phyloP scores from a whole-genome alignment of 495 filamentous ascomycete genomes.

The Staphylotrichum tortipilum region DNA sequence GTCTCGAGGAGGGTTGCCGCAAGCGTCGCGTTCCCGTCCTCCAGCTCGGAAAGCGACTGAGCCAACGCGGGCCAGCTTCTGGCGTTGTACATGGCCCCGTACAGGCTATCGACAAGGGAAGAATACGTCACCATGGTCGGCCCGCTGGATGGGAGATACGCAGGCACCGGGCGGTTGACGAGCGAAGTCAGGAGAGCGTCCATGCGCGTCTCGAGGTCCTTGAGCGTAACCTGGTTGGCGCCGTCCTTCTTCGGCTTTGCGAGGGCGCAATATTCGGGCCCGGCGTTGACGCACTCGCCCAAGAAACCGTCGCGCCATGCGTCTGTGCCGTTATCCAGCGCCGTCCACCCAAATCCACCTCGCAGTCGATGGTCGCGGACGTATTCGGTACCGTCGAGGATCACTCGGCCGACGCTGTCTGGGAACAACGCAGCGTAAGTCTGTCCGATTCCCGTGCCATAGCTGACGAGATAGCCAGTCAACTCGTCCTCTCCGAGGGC shows the following conservation, averaged over 20 bases:
- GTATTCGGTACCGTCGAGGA: conserved; percentile 44
- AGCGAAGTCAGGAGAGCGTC: conserved; percentile 27
- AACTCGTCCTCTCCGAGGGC: conserved; percentile 41
- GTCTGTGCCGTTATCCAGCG: conserved; percentile 40
- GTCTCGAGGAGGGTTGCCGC: conserved; percentile 26
- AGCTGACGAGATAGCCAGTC: conserved; percentile 59
- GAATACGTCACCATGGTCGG: conserved; percentile 38
- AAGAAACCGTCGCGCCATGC: conserved; percentile 42
- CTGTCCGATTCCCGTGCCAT: conserved; percentile 57
- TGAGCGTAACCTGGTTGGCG: conserved; percentile 23
- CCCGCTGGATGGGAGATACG: conserved; percentile 28
- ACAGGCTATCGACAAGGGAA: conserved; percentile 27
- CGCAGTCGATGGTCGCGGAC: conserved; percentile 40
- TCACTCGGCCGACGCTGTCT: conserved; percentile 36
- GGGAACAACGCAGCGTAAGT: conserved; percentile 46
- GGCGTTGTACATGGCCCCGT: conserved; percentile 34
- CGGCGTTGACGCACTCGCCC: conserved; percentile 39
- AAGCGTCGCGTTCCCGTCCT: conserved; percentile 35
- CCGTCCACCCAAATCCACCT: conserved; percentile 37
- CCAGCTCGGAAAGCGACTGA: conserved; percentile 32
- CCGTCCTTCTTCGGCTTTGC: conserved; percentile 25
- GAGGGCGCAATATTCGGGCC: conserved; percentile 34
- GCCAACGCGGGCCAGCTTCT: conserved; percentile 33
- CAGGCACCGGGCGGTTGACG: conserved; percentile 24
- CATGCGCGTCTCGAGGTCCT: conserved; percentile 30